These are phyloP conservation scores for Porodaedalea pini DNA, from an alignment of 1,284 basidiomycete species.

Conservation along the genomic window DNA sequence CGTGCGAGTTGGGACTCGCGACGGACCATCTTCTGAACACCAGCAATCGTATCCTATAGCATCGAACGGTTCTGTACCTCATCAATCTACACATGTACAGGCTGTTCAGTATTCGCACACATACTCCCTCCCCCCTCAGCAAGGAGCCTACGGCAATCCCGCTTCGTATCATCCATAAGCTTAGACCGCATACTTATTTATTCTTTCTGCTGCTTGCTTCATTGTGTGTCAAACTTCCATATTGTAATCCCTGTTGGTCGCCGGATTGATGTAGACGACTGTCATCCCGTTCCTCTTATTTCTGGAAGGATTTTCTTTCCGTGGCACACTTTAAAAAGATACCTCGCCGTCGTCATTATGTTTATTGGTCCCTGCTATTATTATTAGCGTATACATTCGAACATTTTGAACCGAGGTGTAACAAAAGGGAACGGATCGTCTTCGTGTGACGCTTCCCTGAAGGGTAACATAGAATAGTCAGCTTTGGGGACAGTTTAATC, in stretches of 20 bases:
- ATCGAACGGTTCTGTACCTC: not conserved
- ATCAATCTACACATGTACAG: conserved; percentile 5
- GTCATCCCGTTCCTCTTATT: not conserved
- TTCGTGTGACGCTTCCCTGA: conserved; percentile 43
- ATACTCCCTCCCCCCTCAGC: not conserved
- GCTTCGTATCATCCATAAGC: conserved; percentile 9
- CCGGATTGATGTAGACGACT: too few species aligned
- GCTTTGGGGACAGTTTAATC: not conserved
- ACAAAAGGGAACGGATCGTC: conserved; percentile 71
- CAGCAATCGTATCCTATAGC: not conserved
- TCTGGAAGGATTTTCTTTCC: not conserved
- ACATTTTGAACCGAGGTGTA: conserved; percentile 65
- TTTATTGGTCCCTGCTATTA: not conserved
- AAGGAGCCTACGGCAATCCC: not conserved
- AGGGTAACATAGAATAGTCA: conserved; percentile 8
- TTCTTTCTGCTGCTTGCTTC: not conserved
- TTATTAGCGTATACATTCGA: conserved; percentile 67
- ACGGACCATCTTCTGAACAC: not conserved
- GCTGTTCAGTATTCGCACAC: conserved; percentile 4
- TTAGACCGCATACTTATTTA: conserved; percentile 11
- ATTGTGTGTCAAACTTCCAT: not conserved
- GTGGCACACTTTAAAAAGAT: not conserved
- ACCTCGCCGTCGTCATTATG: not conserved
- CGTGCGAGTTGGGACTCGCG: too few species aligned
- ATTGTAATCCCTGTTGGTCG: too few species aligned